A percentile compares a stretch with the other conserved stretches of the same genome.
These are phyloP conservation scores for Acacia melanoxylon DNA, from an alignment of 306 rosid species.

Conservation along the genomic window DNA sequence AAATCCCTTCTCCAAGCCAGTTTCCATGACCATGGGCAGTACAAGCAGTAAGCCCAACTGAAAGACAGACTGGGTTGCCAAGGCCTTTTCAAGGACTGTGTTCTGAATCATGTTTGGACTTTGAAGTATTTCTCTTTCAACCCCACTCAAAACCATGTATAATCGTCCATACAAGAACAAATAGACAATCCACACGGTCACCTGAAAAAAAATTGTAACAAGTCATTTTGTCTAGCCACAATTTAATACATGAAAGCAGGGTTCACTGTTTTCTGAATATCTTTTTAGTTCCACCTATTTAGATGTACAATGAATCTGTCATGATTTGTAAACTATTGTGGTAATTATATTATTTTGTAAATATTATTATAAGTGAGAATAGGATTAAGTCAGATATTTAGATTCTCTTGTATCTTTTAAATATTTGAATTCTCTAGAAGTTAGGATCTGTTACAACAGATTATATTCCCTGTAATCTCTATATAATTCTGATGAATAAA, in stretches of 20 bases:
- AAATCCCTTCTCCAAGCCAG: slow-evolving; percentile 96
- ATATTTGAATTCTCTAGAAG: too few species aligned
- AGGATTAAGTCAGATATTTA: too few species aligned
- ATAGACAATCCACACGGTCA: slow-evolving; percentile 79
- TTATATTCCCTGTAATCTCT: too few species aligned
- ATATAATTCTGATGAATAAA: too few species aligned
- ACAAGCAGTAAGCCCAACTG: slow-evolving; percentile 86
- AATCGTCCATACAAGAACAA: slow-evolving; percentile 87
- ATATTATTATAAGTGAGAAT: too few species aligned
- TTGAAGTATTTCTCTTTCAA: slow-evolving; percentile 73
- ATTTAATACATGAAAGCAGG: slow-evolving; percentile 6
- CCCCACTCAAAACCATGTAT: slow-evolving; percentile 95
- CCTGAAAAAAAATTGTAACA: slow-evolving; percentile 52
- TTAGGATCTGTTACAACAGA: too few species aligned
- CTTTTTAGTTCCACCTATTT: neutral
- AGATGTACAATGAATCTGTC: neutral
- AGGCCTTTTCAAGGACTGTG: slow-evolving; percentile 86
- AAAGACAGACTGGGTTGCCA: slow-evolving; percentile 86
- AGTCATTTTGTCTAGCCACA: slow-evolving; percentile 6
- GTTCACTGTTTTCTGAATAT: slow-evolving; percentile 12
- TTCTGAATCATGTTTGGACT: slow-evolving; percentile 56
- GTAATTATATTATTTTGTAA: too few species aligned
- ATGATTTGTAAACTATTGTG: neutral
- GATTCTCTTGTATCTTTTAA: too few species aligned
- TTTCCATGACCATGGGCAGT: slow-evolving; percentile 98